A percentile compares a stretch with the other conserved stretches of the same genome.
Evolutionary conservation across 441 rosid species (phyloP).

Genomic region (Gossypium gossypioides): DNA sequence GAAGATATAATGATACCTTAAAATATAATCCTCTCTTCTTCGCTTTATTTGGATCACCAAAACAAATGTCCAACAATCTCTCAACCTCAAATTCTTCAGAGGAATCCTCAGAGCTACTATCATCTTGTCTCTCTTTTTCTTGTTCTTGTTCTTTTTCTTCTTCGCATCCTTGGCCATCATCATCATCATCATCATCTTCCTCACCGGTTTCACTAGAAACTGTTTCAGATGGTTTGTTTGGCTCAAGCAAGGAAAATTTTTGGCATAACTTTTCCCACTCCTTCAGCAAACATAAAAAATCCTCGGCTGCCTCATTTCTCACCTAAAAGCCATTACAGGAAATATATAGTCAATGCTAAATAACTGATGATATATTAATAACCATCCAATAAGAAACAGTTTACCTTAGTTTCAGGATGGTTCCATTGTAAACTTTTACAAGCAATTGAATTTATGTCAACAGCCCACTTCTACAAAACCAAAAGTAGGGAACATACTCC

Average conservation of each 20-base stretch:
- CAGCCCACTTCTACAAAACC: slow-evolving; percentile 65
- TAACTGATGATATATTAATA: background rate
- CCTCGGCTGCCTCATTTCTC: slow-evolving; percentile 77
- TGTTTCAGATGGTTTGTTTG: slow-evolving; percentile 16
- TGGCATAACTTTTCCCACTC: slow-evolving; percentile 78
- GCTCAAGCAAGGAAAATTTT: slow-evolving; percentile 27
- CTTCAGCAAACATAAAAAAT: slow-evolving; percentile 69
- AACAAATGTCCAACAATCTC: slow-evolving; percentile 60
- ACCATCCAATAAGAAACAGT: slow-evolving; percentile 8
- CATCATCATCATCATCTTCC: slow-evolving; percentile 10
- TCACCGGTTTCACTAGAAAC: slow-evolving; percentile 20
- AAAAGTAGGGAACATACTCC: slow-evolving; percentile 11
- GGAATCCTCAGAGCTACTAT: slow-evolving; percentile 27
- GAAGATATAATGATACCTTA: slow-evolving; percentile 39
- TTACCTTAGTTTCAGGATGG: slow-evolving; percentile 71
- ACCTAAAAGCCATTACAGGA: slow-evolving; percentile 34
- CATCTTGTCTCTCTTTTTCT: slow-evolving; percentile 1
- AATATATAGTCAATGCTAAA: background rate
- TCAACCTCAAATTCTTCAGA: slow-evolving; percentile 62
- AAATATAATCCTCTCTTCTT: slow-evolving; percentile 54
- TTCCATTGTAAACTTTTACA: slow-evolving; percentile 72
- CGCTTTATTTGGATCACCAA: slow-evolving; percentile 51
- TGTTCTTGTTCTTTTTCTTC: slow-evolving; percentile 15
- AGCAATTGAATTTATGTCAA: slow-evolving; percentile 55
- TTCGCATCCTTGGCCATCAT: slow-evolving; percentile 18